A percentile compares a stretch with the other conserved stretches of the same genome.
These are phyloP conservation scores for Cytospora piceicola DNA, from an alignment of 2,329 filamentous ascomycete species.

Conservation along the genomic window DNA sequence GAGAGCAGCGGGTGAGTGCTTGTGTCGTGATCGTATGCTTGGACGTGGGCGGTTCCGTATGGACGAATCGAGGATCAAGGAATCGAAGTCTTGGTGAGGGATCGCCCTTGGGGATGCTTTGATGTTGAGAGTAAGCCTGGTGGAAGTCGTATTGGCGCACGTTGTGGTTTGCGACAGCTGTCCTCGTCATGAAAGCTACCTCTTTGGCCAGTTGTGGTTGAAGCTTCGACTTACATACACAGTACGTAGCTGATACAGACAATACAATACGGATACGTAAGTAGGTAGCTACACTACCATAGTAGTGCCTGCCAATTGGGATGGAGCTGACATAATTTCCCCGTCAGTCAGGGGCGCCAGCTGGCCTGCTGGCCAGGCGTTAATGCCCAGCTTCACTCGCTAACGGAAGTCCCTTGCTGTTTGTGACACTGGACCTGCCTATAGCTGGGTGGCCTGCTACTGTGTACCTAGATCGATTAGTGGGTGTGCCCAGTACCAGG, in stretches of 20 bases:
- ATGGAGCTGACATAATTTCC: slow-evolving; percentile 19
- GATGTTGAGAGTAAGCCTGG: neutral
- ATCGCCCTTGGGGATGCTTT: neutral
- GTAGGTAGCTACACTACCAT: neutral
- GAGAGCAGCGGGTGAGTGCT: slow-evolving; percentile 20
- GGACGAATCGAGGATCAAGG: slow-evolving; percentile 4
- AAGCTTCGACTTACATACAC: slow-evolving; percentile 23
- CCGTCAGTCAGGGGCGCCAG: slow-evolving; percentile 8
- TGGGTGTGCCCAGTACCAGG: neutral
- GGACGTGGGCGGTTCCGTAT: slow-evolving; percentile 25
- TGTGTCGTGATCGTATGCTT: slow-evolving; percentile 17
- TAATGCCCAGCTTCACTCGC: neutral
- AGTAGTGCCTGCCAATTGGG: neutral
- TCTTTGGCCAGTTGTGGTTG: slow-evolving; percentile 1
- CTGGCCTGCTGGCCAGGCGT: slow-evolving; percentile 12
- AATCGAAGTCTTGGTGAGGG: neutral
- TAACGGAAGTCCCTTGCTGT: neutral
- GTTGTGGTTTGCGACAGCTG: slow-evolving; percentile 22
- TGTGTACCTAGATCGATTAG: neutral
- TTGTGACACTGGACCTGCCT: neutral
- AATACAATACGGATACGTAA: neutral
- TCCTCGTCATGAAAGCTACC: slow-evolving; percentile 11
- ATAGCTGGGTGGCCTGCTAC: neutral
- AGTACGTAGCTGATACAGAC: slow-evolving; percentile 11
- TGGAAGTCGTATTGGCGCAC: slow-evolving; percentile 8